Evolutionary conservation across 371 early-diverging fungal genomes (phyloP).

Genomic region (Amoeboaphelidium protococcarum): DNA sequence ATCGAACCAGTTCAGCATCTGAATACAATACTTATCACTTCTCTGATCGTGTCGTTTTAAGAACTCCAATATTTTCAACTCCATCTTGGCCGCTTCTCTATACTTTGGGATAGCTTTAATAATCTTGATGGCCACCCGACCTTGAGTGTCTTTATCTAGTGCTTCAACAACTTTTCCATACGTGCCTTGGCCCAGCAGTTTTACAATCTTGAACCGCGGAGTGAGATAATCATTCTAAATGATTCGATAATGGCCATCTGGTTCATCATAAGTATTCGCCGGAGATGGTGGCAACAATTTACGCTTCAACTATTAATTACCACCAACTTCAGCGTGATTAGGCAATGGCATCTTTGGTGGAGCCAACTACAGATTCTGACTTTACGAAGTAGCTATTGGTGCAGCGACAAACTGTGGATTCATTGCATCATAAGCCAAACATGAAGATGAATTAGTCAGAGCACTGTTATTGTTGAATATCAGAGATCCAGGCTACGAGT

Average conservation of each 20-base stretch:
- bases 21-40: conserved; percentile 24
- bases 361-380: too few species aligned
- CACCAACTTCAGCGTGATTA: too few species aligned
- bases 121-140: conserved; percentile 42
- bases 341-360: too few species aligned
- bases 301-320: too few species aligned
- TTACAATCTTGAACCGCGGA: conserved; percentile 43
- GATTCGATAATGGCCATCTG: conserved; percentile 74
- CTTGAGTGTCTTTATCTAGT: conserved; percentile 21
- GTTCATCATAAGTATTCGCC: conserved; percentile 31
- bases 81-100: conserved; percentile 66
- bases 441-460: too few species aligned
- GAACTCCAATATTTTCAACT: conserved; percentile 53
- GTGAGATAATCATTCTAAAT: conserved; percentile 38
- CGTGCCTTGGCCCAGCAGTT: conserved; percentile 77
- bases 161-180: conserved; percentile 88
- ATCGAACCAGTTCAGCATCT: conserved; percentile 47
- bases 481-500: too few species aligned
- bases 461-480: too few species aligned
- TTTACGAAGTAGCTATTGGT: too few species aligned
- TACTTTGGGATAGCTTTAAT: conserved; percentile 81
- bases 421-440: too few species aligned
- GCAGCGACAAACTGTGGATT: too few species aligned
- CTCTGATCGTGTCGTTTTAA: conserved; percentile 45
- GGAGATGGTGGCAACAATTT: conserved; percentile 5